A percentile compares a stretch with the other conserved stretches of the same genome.
phyloP scores from a whole-genome alignment of 371 early-diverging fungal genomes.

The Mucor piriformis region DNA sequence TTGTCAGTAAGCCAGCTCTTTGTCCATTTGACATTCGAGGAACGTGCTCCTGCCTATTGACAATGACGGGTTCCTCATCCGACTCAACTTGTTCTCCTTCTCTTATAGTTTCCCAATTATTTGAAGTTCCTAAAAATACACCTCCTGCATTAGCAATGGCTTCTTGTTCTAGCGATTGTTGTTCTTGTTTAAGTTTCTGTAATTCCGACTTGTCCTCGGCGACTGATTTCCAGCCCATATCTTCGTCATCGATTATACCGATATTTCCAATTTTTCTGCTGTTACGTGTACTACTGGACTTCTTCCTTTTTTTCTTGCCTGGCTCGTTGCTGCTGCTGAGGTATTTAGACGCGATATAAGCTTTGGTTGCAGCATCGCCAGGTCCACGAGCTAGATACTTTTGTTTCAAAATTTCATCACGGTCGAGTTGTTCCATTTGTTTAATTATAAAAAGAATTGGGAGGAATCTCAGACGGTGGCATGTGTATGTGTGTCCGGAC shows the following conservation, averaged over 20 bases:
- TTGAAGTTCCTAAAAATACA: conserved; percentile 40
- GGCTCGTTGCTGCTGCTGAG: conserved; percentile 25
- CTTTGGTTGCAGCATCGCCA: conserved; percentile 53
- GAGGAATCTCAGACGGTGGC: no score
- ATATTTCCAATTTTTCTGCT: conserved; percentile 46
- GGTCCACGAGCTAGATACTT: conserved; percentile 51
- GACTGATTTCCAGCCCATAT: conserved; percentile 41
- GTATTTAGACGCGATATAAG: conserved; percentile 51
- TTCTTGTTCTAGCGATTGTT: conserved; percentile 9
- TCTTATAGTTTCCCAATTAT: conserved; percentile 53
- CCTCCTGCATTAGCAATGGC: conserved; percentile 18
- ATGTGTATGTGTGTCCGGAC: background rate
- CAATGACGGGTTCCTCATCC: conserved; percentile 54
- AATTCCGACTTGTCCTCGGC: conserved; percentile 13
- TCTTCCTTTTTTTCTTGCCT: conserved; percentile 52
- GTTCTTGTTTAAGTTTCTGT: conserved; percentile 23
- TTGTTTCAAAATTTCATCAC: conserved; percentile 32
- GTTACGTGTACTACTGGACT: conserved; percentile 3
- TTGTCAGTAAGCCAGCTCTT: conserved; percentile 58
- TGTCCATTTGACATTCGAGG: conserved; percentile 60
- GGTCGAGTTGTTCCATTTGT: conserved; percentile 30
- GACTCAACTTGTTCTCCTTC: conserved; percentile 40
- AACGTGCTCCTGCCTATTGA: conserved; percentile 24
- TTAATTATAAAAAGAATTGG: background rate
- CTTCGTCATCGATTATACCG: conserved; percentile 62